These are phyloP conservation scores for Cutaneotrichosporon cyanovorans DNA, from an alignment of 1,284 basidiomycete species.

Conservation along the genomic window DNA sequence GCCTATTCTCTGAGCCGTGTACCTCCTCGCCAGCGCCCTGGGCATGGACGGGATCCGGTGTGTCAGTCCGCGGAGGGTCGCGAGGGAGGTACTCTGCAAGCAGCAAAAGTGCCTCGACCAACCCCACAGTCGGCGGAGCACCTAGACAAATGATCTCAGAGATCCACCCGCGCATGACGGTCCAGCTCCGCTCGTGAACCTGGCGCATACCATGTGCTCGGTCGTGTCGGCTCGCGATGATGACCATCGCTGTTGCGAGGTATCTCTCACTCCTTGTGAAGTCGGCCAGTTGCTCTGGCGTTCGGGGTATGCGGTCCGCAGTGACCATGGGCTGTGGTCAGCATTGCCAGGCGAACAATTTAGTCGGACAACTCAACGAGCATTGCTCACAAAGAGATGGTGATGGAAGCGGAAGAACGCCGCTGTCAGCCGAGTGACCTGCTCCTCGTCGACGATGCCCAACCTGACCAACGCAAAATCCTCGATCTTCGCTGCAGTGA, in stretches of 20 bases:
- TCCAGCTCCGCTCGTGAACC: slow-evolving; percentile 39
- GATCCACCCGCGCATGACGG: slow-evolving; percentile 42
- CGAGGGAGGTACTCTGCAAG: slow-evolving; percentile 45
- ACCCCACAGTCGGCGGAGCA: slow-evolving; percentile 36
- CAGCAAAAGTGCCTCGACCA: slow-evolving; percentile 42
- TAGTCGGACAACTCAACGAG: too few relatives aligned
- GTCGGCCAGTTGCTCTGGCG: slow-evolving; percentile 34
- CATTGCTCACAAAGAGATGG: slow-evolving; percentile 44
- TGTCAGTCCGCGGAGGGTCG: slow-evolving; percentile 18
- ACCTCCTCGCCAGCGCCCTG: slow-evolving; percentile 32
- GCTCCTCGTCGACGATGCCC: slow-evolving; percentile 36
- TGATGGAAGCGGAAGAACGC: slow-evolving; percentile 46
- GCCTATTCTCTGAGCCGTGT: slow-evolving; percentile 41
- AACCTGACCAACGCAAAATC: slow-evolving; percentile 45
- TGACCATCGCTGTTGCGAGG: slow-evolving; percentile 44
- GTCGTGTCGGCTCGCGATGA: slow-evolving; percentile 45
- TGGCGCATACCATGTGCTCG: slow-evolving; percentile 25
- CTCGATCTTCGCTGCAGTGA: slow-evolving; percentile 14
- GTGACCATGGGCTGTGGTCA: slow-evolving; percentile 44
- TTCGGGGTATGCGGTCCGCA: slow-evolving; percentile 40
- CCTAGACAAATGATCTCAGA: slow-evolving; percentile 39
- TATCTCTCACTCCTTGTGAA: slow-evolving; percentile 46
- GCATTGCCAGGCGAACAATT: background rate
- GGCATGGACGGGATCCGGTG: slow-evolving; percentile 24
- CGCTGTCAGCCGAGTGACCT: slow-evolving; percentile 36